A percentile compares a stretch with the other conserved stretches of the same genome.
Conservation (phyloP, 2,329 filamentous ascomycete species). For the Alternaria triticina region DNA sequence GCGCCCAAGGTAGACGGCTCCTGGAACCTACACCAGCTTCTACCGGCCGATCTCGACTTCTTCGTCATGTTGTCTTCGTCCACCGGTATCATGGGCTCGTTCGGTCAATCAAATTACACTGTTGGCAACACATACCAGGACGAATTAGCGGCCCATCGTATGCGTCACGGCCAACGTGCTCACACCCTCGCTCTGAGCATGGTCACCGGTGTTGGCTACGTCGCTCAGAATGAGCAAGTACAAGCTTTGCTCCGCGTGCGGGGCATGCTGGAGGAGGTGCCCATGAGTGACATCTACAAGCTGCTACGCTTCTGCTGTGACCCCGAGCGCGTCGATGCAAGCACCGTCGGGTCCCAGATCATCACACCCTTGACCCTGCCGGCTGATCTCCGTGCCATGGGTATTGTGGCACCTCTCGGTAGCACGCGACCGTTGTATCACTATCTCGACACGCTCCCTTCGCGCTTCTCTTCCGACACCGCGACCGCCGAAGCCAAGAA, state of each 20-base stretch:
- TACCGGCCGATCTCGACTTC: slow-evolving; percentile 29
- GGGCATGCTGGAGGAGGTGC: slow-evolving; percentile 19
- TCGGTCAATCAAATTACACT: slow-evolving; percentile 33
- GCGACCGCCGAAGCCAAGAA: slow-evolving; percentile 9
- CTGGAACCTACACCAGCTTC: slow-evolving; percentile 35
- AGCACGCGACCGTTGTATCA: slow-evolving; percentile 18
- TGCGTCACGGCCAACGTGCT: slow-evolving; percentile 17
- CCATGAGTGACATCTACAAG: slow-evolving; percentile 23
- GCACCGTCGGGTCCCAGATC: slow-evolving; percentile 17
- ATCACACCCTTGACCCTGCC: slow-evolving; percentile 24
- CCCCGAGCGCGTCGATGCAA: slow-evolving; percentile 3
- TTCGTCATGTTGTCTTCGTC: slow-evolving; percentile 32
- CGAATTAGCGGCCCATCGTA: slow-evolving; percentile 29
- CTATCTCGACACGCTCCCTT: slow-evolving; percentile 12
- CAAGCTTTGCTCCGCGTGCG: slow-evolving; percentile 11
- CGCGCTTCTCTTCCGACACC: slow-evolving; percentile 3
- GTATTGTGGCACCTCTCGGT: slow-evolving; percentile 22
- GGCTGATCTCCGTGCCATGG: slow-evolving; percentile 19
- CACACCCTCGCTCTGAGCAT: slow-evolving; percentile 25
- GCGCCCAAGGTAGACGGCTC: slow-evolving; percentile 43
- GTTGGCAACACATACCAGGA: slow-evolving; percentile 36
- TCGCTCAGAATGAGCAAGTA: slow-evolving; percentile 21
- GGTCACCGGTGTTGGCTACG: slow-evolving; percentile 19
- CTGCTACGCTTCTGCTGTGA: slow-evolving; percentile 28
- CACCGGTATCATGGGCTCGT: slow-evolving; percentile 26